Percentiles rank a stretch among this genome's conserved stretches.
These are phyloP conservation scores for Scortechinia acanthostroma DNA, from an alignment of 2,329 filamentous ascomycete species.

Conservation along the genomic window DNA sequence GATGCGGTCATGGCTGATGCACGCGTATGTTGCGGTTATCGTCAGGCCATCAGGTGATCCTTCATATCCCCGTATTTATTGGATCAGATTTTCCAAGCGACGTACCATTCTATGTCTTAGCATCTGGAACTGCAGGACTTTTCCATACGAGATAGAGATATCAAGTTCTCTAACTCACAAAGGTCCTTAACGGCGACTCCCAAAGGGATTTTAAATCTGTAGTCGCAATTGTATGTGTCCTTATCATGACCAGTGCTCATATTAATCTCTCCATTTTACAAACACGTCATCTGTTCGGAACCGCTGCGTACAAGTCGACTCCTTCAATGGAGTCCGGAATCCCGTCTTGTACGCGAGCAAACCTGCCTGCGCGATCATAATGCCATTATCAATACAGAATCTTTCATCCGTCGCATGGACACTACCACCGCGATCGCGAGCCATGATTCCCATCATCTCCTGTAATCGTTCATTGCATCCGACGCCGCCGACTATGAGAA, in stretches of 20 bases:
- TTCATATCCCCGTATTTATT: no score
- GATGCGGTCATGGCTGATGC: no score
- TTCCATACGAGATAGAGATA: no score
- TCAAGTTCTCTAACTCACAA: no score
- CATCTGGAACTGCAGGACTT: no score
- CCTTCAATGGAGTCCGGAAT: constrained; percentile 67
- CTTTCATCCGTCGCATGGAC: constrained; percentile 94
- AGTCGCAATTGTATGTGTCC: not conserved
- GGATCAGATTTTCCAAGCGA: no score
- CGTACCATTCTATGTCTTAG: no score
- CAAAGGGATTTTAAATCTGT: not conserved
- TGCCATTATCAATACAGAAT: constrained; percentile 98
- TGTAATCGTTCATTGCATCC: constrained; percentile 91
- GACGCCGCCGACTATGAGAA: constrained; percentile 90
- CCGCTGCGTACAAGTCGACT: constrained; percentile 78
- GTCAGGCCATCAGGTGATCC: no score
- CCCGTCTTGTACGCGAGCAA: constrained; percentile 78
- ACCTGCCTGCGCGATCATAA: constrained; percentile 98
- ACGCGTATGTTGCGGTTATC: no score
- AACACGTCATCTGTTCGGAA: constrained; percentile 79
- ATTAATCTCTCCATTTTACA: constrained; percentile 67
- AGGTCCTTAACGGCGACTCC: no score
- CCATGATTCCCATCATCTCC: constrained; percentile 98
- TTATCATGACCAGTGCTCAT: not conserved
- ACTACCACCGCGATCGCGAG: constrained; percentile 75